These are phyloP conservation scores for Tylopilus plumbeoviolaceoides DNA, from an alignment of 768 basidiomycete genomes.

Conservation along the genomic window DNA sequence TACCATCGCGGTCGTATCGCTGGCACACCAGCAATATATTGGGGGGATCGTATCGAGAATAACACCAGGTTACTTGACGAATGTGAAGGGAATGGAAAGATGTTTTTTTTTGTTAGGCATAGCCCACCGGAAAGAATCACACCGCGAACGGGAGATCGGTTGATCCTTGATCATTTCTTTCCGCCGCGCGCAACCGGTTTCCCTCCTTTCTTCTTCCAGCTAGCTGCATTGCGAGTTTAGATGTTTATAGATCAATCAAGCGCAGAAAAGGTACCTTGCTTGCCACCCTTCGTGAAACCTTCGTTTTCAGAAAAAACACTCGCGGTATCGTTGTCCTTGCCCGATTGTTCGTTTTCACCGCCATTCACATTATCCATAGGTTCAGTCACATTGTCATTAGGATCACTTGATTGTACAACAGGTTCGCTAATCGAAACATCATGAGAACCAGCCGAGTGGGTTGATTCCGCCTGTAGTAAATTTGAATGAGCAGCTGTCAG, in stretches of 20 bases:
- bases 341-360: conserved; percentile 25
- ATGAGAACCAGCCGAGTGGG: background rate
- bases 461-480: conserved; percentile 14
- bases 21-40: conserved; percentile 8
- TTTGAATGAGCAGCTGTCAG: conserved; percentile 30
- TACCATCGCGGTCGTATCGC: conserved; percentile 9
- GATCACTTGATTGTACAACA: conserved; percentile 28
- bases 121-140: conserved; percentile 1
- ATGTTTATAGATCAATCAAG: background rate
- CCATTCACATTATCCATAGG: conserved; percentile 21
- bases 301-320: conserved; percentile 22
- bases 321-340: conserved; percentile 22
- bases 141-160: background rate
- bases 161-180: background rate
- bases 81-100: background rate
- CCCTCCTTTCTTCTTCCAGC: background rate
- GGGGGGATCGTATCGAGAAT: background rate
- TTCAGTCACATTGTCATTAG: conserved; percentile 25
- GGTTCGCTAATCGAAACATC: conserved; percentile 14
- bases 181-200: background rate
- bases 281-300: background rate
- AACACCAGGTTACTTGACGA: conserved; percentile 19
- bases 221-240: conserved; percentile 11
- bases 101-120: conserved; percentile 1
- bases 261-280: conserved; percentile 13